A percentile compares a stretch with the other conserved stretches of the same genome.
phyloP scores from a whole-genome alignment of 78 protist genomes.

The Chrysochromulina parva region DNA sequence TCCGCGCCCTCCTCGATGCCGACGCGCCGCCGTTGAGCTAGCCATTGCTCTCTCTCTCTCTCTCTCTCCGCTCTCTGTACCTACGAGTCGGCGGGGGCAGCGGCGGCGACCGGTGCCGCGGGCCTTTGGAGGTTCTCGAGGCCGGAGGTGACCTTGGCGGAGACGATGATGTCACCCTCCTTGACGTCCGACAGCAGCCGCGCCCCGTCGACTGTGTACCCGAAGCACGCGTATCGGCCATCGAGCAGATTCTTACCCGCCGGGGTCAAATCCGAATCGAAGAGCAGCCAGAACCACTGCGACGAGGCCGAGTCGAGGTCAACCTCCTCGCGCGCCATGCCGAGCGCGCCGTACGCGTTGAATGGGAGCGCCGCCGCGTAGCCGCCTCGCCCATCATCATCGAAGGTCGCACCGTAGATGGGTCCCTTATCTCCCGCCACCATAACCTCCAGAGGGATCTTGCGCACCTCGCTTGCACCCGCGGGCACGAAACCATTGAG shows the following conservation, averaged over 20 bases:
- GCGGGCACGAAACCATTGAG: not conserved
- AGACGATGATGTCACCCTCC: slow-evolving; percentile 9
- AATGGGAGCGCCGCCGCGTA: not conserved
- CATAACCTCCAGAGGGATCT: slow-evolving; percentile 14
- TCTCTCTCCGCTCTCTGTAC: too few species aligned
- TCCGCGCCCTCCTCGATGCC: too few species aligned
- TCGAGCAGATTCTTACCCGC: slow-evolving; percentile 35
- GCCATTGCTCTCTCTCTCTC: too few species aligned
- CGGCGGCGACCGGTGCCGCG: too few species aligned
- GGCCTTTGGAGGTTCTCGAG: too few species aligned
- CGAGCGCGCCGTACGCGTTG: slow-evolving; percentile 30
- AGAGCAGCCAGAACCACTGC: slow-evolving; percentile 27
- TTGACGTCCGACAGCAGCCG: not conserved
- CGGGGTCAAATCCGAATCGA: slow-evolving; percentile 16
- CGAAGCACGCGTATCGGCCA: slow-evolving; percentile 14
- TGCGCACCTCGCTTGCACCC: not conserved
- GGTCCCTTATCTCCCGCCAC: not conserved
- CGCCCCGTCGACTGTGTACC: slow-evolving; percentile 3
- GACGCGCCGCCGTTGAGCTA: too few species aligned
- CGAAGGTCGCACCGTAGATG: not conserved
- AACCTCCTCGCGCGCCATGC: slow-evolving; percentile 27
- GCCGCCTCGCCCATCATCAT: slow-evolving; percentile 14
- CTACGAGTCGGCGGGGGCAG: too few species aligned
- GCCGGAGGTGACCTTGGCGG: not conserved
- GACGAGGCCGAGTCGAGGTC: not conserved